Conservation (phyloP, 2,329 filamentous ascomycete genomes). For the Paecilomyces formosus region DNA sequence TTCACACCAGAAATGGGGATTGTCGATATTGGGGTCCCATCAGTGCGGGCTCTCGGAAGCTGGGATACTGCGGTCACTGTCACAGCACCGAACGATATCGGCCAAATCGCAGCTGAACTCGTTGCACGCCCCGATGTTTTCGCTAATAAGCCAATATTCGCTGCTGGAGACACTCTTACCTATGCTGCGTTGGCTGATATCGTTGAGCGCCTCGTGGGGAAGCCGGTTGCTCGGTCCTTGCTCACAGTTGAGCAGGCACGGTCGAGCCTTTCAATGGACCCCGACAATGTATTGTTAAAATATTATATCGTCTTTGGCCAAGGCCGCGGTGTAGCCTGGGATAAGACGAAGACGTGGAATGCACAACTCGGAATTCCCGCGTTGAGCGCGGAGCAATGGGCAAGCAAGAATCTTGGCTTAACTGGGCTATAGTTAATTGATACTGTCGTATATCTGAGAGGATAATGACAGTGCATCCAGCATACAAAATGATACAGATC, state of each 20-base stretch:
- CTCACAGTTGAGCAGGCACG: constrained; percentile 43
- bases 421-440: background rate
- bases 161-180: constrained; percentile 55
- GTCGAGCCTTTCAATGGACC: constrained; percentile 40
- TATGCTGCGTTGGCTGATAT: constrained; percentile 50
- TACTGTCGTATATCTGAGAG: background rate
- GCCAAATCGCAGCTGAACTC: constrained; percentile 50
- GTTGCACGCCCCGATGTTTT: constrained; percentile 27
- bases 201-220: constrained; percentile 40
- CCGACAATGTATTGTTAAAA: constrained; percentile 46
- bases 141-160: constrained; percentile 45
- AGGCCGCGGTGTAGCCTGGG: constrained; percentile 54
- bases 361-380: constrained; percentile 35
- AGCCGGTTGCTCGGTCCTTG: constrained; percentile 40
- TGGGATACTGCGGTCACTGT: constrained; percentile 59
- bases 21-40: constrained; percentile 41
- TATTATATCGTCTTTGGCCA: constrained; percentile 55
- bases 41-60: constrained; percentile 49
- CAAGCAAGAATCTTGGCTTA: background rate
- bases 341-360: constrained; percentile 48
- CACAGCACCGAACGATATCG: constrained; percentile 59
- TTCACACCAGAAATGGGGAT: constrained; percentile 58
- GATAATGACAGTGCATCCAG: too few species aligned
- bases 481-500: too few species aligned
- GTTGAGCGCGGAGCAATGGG: constrained; percentile 14